A percentile compares a stretch with the other conserved stretches of the same genome.
Conservation (phyloP, 2,329 filamentous ascomycete genomes). For the Fusarium siculi region DNA sequence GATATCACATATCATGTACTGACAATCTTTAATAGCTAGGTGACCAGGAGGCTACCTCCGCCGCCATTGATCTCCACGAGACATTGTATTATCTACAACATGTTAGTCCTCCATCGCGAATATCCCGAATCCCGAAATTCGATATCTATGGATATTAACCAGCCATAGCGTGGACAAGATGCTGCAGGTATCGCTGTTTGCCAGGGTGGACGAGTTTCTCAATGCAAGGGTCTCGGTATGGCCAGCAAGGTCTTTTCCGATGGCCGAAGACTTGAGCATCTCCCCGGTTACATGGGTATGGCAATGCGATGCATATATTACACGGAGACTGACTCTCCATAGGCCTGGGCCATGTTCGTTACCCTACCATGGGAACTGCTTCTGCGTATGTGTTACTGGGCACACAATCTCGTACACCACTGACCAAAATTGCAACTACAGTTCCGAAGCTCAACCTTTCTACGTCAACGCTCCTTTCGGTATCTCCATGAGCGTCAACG, state of each 20-base stretch:
- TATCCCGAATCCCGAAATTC: constrained; percentile 22
- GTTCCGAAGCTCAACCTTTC: constrained; percentile 90
- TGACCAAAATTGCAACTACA: constrained; percentile 48
- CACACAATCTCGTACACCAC: background rate
- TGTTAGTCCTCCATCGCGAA: constrained; percentile 42
- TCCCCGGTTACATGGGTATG: constrained; percentile 79
- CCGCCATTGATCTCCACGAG: constrained; percentile 75
- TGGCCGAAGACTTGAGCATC: constrained; percentile 70
- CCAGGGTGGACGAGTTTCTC: constrained; percentile 82
- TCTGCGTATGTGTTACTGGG: constrained; percentile 49
- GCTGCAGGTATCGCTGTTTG: constrained; percentile 85
- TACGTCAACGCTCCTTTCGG: constrained; percentile 78
- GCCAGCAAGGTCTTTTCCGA: constrained; percentile 78
- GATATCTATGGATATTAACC: constrained; percentile 25
- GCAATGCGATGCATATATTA: background rate
- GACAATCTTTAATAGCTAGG: constrained; percentile 43
- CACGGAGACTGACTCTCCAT: constrained; percentile 16
- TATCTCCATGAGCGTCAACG: constrained; percentile 69
- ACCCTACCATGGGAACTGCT: constrained; percentile 88
- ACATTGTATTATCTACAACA: constrained; percentile 75
- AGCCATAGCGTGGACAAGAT: constrained; percentile 80
- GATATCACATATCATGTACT: background rate
- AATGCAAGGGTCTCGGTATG: constrained; percentile 92
- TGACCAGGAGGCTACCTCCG: constrained; percentile 52
- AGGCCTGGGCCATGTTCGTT: constrained; percentile 80